Evolutionary conservation across 2,329 filamentous ascomycete genomes (phyloP).

Genomic region (Hypoxylon sp.): DNA sequence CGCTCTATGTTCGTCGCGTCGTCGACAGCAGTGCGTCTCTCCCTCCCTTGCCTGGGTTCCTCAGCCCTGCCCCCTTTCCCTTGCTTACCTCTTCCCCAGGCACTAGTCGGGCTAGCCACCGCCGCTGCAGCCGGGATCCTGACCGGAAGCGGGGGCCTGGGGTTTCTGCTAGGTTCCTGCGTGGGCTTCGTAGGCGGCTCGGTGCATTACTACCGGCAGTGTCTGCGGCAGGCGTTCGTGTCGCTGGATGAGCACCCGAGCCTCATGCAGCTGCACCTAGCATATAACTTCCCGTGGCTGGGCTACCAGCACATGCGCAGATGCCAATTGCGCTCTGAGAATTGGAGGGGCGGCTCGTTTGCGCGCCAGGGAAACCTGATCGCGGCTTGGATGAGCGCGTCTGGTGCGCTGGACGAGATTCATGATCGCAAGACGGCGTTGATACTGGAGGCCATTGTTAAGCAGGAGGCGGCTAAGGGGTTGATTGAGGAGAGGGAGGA

Average conservation of each 20-base stretch:
- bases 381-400: constrained; percentile 46
- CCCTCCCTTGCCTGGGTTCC: neutral
- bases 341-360: constrained; percentile 30
- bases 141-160: constrained; percentile 36
- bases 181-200: constrained; percentile 38
- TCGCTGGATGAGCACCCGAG: constrained; percentile 42
- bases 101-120: constrained; percentile 36
- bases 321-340: constrained; percentile 27
- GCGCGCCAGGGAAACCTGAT: constrained; percentile 44
- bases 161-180: constrained; percentile 42
- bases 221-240: constrained; percentile 35
- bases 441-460: constrained; percentile 38
- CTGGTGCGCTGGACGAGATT: constrained; percentile 42
- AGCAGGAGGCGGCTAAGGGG: constrained; percentile 41
- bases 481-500: constrained; percentile 25
- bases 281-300: constrained; percentile 44
- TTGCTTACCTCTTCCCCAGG: constrained; percentile 21
- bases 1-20: constrained; percentile 45
- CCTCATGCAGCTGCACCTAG: constrained; percentile 43
- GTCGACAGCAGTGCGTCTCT: constrained; percentile 40
- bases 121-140: constrained; percentile 36
- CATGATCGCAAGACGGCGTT: constrained; percentile 39
- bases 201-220: constrained; percentile 42
- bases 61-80: neutral
- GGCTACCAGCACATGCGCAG: constrained; percentile 32